Evolutionary conservation across 208 protist genomes (phyloP).

Genomic region (Chromosphaera perkinsii): DNA sequence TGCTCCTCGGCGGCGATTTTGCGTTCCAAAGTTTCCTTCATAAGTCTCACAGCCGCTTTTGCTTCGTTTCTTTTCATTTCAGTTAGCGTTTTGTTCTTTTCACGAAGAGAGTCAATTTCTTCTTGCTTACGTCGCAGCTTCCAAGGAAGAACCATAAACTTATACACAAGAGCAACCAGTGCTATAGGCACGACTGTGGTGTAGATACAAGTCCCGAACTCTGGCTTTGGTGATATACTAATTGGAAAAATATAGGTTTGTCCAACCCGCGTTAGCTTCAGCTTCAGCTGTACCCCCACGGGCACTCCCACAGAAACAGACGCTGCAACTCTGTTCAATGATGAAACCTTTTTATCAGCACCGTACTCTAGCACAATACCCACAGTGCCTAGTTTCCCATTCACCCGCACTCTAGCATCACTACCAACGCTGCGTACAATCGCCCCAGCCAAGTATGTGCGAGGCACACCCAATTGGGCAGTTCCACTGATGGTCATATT

Average conservation of each 20-base stretch:
- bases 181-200: background rate
- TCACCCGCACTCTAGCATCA: background rate
- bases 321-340: background rate
- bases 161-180: background rate
- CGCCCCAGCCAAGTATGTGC: background rate
- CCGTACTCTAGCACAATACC: conserved; percentile 6
- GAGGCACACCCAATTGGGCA: background rate
- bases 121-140: background rate
- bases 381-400: background rate
- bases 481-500: background rate
- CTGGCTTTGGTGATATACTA: background rate
- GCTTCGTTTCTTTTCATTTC: background rate
- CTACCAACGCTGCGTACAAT: too few species aligned
- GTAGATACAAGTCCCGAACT: background rate
- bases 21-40: conserved; percentile 13
- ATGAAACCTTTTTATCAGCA: background rate
- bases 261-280: conserved; percentile 1
- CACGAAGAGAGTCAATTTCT: background rate
- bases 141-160: background rate
- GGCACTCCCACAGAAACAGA: background rate
- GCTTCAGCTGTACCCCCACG: background rate
- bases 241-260: background rate
- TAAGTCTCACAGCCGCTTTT: background rate
- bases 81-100: background rate
- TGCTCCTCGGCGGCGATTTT: conserved; percentile 1